These are phyloP conservation scores for Puccinia novopanici DNA, from an alignment of 1,284 basidiomycete genomes.

Conservation along the genomic window DNA sequence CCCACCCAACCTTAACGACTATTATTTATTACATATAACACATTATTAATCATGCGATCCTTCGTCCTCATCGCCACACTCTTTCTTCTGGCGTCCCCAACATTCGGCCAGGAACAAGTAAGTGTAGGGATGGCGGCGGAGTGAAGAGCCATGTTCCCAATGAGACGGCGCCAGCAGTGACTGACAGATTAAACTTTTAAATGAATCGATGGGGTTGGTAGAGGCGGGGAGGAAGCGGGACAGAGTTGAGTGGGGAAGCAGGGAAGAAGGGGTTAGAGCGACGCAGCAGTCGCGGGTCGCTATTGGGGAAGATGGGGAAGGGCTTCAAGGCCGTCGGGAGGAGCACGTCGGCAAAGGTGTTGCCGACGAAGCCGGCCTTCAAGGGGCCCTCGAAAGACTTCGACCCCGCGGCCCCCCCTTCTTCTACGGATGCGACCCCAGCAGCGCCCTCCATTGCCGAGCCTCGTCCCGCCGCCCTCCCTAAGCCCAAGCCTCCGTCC, in stretches of 20 bases:
- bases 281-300: background rate
- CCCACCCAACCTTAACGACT: background rate
- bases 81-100: background rate
- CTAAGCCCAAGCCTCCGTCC: too few relatives aligned
- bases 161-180: background rate
- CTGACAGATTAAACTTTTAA: background rate
- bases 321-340: background rate
- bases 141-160: background rate
- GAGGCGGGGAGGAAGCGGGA: background rate
- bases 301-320: background rate
- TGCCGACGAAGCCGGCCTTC: background rate
- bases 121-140: background rate
- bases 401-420: background rate
- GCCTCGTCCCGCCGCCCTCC: background rate
- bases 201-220: background rate
- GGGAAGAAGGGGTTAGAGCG: background rate
- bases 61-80: background rate
- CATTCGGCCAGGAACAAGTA: background rate
- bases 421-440: background rate
- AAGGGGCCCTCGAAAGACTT: slow-evolving; percentile 3
- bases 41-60: background rate
- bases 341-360: background rate
- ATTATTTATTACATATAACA: background rate
- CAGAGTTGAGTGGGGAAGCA: background rate
- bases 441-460: background rate